Evolutionary conservation across 768 basidiomycete species (phyloP), one percentile per base, ranked within the genome.

Genomic region (Royoungia palumana): DNA sequence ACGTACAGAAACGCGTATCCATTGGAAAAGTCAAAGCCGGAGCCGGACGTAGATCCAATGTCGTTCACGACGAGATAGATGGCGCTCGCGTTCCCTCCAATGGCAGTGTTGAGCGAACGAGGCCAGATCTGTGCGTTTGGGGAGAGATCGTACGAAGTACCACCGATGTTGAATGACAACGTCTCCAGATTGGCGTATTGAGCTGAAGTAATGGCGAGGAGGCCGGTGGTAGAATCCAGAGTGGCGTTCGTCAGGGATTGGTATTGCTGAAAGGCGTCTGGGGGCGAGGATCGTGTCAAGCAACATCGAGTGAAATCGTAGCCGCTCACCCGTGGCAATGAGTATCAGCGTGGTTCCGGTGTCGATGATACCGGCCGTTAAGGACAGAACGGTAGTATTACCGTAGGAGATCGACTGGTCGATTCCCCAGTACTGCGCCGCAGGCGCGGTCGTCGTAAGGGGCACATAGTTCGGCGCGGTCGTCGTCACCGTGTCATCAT

Each of bases 291-390:
- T n/a, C 4, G 2, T 22, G 36, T 16, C n/a, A 36, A 20, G 20
- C 12, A 35, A 9, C 3, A 10, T 28, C 11, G 28, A 28, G 28
- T 28, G 8, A 27, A 28, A 12, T 28, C 13, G 8, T 27, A 2
- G 25, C 25, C 17, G 36, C 57, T 47, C 32, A 63, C 66, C 49
- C 1, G 61, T 36, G 13, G 62, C 51, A 14, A 65, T 25, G 28
- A 60, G 51, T 13, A 62, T 46, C 20, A 67, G 42, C 8, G 64
- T 62, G 40, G 60, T 66, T 13, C 70, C 70, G 0, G 67, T 66
- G 48, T 69, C 67, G 19, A 70, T 53, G 35, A 71, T 66, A 19
- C 69, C 69, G 22, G 69, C 59, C 12, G 60, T 60, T 13, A n/a
- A 36, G 7, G 54, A 28, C 38, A 67, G 32, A 19, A 70, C 51